phyloP scores from a whole-genome alignment of 352 stramenopile genomes.

The Globisporangium solare region DNA sequence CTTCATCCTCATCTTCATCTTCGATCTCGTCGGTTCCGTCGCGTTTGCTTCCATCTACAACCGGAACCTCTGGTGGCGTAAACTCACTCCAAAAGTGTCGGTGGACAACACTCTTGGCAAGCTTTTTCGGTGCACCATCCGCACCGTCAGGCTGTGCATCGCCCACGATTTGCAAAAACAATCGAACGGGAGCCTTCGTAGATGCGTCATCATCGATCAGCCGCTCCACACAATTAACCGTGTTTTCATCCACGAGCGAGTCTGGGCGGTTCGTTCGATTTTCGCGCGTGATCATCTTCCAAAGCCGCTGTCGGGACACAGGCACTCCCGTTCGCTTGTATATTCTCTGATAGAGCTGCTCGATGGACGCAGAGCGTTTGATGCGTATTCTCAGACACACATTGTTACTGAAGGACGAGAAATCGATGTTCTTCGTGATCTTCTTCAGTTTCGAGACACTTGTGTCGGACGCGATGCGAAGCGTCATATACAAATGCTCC shows the following conservation, averaged over 20 bases:
- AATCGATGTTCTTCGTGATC: conserved; percentile 76
- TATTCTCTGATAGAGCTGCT: conserved; percentile 60
- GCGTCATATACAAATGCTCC: conserved; percentile 76
- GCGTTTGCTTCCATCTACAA: conserved; percentile 14
- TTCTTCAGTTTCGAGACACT: conserved; percentile 61
- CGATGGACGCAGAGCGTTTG: conserved; percentile 48
- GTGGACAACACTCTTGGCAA: conserved; percentile 23
- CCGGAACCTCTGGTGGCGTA: conserved; percentile 24
- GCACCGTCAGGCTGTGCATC: conserved; percentile 4
- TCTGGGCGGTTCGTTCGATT: conserved; percentile 81
- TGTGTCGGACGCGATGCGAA: conserved; percentile 74
- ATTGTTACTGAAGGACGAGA: conserved; percentile 68
- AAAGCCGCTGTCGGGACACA: conserved; percentile 61
- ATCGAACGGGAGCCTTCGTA: conserved; percentile 50
- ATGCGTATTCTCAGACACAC: conserved; percentile 61
- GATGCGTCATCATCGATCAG: conserved; percentile 77
- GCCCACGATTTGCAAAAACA: conserved; percentile 74
- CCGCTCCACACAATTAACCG: conserved; percentile 43
- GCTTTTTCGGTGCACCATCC: conserved; percentile 2
- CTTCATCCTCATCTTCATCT: conserved; percentile 10
- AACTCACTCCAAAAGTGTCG: conserved; percentile 66
- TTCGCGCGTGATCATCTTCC: conserved; percentile 83
- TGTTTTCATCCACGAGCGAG: conserved; percentile 35
- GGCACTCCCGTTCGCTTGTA: conserved; percentile 62
- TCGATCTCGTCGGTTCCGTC: conserved; percentile 6